These are phyloP conservation scores for Psilocybe azurescens DNA, from an alignment of 768 basidiomycete species.

Conservation along the genomic window DNA sequence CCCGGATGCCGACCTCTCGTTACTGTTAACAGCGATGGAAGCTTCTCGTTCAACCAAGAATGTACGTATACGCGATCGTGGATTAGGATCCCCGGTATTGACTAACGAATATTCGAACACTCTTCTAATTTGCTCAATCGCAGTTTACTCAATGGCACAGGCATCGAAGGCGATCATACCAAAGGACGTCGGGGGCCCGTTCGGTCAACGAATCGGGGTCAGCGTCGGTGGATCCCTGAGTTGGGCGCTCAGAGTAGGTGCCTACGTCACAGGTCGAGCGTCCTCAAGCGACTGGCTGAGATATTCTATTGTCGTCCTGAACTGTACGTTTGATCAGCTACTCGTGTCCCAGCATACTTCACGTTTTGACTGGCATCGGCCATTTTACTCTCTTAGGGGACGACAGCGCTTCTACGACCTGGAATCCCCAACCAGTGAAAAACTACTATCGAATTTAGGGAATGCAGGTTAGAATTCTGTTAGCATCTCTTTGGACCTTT, in stretches of 20 bases:
- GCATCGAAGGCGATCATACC: conserved; percentile 77
- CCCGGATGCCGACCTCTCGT: conserved; percentile 70
- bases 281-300: conserved; percentile 60
- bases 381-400: conserved; percentile 39
- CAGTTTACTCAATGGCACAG: conserved; percentile 77
- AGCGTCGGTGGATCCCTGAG: conserved; percentile 58
- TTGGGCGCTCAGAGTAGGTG: conserved; percentile 68
- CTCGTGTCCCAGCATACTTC: no score
- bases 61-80: conserved; percentile 43
- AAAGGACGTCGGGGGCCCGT: conserved; percentile 69
- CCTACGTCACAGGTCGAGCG: conserved; percentile 64
- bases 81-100: background rate
- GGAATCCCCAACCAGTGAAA: conserved; percentile 62
- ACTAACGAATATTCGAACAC: background rate
- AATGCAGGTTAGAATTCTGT: conserved; percentile 47
- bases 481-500: background rate
- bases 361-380: no score
- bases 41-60: conserved; percentile 74
- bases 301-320: conserved; percentile 77
- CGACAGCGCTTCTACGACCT: conserved; percentile 50
- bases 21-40: conserved; percentile 67
- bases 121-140: background rate
- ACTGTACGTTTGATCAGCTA: conserved; percentile 47
- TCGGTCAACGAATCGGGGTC: conserved; percentile 70
- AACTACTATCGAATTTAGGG: conserved; percentile 72